Base-by-base conservation (phyloP, 2,329 filamentous ascomycete genomes). In the Cladosporium sp. region DNA sequence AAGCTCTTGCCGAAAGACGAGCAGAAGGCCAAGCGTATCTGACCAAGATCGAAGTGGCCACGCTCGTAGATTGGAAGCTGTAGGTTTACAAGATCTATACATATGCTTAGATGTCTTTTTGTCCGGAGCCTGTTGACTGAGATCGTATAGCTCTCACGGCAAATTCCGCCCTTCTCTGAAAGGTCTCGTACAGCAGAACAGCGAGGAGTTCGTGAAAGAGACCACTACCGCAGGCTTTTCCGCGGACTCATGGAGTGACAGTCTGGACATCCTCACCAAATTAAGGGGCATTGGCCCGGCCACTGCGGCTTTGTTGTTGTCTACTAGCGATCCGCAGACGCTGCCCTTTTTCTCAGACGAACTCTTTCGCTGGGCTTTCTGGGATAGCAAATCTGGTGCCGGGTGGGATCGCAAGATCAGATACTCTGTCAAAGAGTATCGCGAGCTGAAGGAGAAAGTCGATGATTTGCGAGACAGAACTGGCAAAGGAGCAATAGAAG, bases 261-360 rank as follows among this genome's bases (percentile, higher is more conserved):
- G 65, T 36, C 74, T 92, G 7, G 81, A 82, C 3, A 77, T 79
- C 1, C 80, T 93, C 12, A 83, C 82, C 1, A 82, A 82, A 65
- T 80, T 95, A n/a, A 88, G 83, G 69, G 92, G 92, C 38, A 87
- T 96, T 68, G 92, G 92, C 0, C 91, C 92, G 1, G 92, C 92
- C 8, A 94, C 91, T 0, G 91, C 90, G 0, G 92, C 90, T 1
- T 84, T 95, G 36, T 79, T 94, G 1, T 83, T 95, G 2, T 85
- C 88, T 4, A 86, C 90, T 4, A 85, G 88, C 69, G 84, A 88
- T 67, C 84, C 88, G 0, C 76, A 81, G 0, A 78, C 79, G 14
- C 82, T 88, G 59, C 84, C 91, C 1, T 94, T 94, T 81, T 94
- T 94, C 78, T 90, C 88, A 2, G 92, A 96, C 73, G 92, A 95